Evolutionary conservation across 768 basidiomycete species (phyloP).

Genomic region (Fomitopsis pulvina): DNA sequence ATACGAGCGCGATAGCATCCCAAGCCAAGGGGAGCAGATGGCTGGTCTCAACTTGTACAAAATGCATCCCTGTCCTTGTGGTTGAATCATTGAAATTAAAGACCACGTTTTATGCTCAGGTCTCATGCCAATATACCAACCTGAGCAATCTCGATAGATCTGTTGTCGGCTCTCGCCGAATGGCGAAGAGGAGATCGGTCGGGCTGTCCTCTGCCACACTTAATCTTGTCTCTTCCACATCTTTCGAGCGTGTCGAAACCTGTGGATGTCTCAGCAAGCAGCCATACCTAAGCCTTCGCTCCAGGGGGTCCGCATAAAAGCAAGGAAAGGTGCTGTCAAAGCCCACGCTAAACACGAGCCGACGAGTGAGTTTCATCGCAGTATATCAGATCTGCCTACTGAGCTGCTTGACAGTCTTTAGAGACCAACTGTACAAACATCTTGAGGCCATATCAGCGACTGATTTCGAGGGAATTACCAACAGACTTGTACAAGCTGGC

Average conservation of each 20-base stretch:
- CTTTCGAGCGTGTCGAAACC: constrained; percentile 32
- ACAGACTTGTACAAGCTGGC: constrained; percentile 88
- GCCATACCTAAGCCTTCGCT: constrained; percentile 81
- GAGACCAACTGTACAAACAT: constrained; percentile 89
- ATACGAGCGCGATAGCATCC: too few relatives aligned
- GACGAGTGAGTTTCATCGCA: constrained; percentile 34
- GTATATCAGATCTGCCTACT: not conserved
- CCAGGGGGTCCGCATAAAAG: constrained; percentile 90
- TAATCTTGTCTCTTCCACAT: constrained; percentile 19
- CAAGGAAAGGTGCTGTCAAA: constrained; percentile 88
- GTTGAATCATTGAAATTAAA: too few relatives aligned
- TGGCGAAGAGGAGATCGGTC: not conserved
- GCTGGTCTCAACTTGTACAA: too few relatives aligned
- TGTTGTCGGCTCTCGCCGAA: not conserved
- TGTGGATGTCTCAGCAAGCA: constrained; percentile 92
- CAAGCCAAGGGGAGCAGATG: not conserved
- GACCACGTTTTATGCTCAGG: too few relatives aligned
- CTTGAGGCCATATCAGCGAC: constrained; percentile 73
- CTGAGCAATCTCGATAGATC: not conserved
- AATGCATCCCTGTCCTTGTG: too few relatives aligned
- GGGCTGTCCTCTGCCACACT: not conserved
- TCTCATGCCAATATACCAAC: not conserved
- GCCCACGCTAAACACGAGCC: constrained; percentile 94
- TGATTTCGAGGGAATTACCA: constrained; percentile 78
- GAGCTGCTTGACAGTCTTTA: constrained; percentile 56